Evolutionary conservation across 768 basidiomycete species (phyloP), one percentile per base, ranked within the genome.

Genomic region (Agaricus blazei): DNA sequence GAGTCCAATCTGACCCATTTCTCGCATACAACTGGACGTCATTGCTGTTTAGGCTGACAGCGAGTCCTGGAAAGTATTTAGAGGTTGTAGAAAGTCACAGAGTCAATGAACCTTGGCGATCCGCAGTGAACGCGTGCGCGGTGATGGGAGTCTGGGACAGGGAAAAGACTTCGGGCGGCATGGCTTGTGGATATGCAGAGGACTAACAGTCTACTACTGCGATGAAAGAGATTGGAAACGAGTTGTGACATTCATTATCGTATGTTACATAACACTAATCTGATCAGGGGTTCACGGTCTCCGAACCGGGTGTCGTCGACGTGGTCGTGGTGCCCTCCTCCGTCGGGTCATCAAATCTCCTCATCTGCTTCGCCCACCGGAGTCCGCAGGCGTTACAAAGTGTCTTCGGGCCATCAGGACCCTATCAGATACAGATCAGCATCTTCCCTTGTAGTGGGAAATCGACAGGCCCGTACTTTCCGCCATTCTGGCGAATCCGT

Each of bases 401-500:
- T n/a, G 96, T 97, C 73, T 98, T 99, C 1, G 96, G 93, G 36
- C 96, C 96, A 52, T 83, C 78, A 1, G 96, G 96, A 9, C 96
- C 96, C 90, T 90, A 60, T 4, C 44, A 31, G 49, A 57, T 31
- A 56, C 51, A 11, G 27, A 43, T 57, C 4, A 54, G 42, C 26
- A 26, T 56, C 36, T 46, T 54, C 24, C n/a, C 31, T 45, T 36
- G 55, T 4, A 24, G 27, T 12, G 4, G 8, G 23, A 51, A 49
- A 59, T 9, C 44, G n/a, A 43, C 42, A 34, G 36, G 8, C 19
- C 60, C 69, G 23, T 26, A 75, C 91, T 80, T 93, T 95, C 63
- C 96, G 82, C 96, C 96, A 99, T 72, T 99, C 96, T 0, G 97
- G 95, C 41, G 93, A 95, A 69, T 94, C 92, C 1, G 95, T 98